Evolutionary conservation across 306 rosid species (phyloP), one percentile per base, ranked within the genome.

Genomic region (Quercus ilex): DNA sequence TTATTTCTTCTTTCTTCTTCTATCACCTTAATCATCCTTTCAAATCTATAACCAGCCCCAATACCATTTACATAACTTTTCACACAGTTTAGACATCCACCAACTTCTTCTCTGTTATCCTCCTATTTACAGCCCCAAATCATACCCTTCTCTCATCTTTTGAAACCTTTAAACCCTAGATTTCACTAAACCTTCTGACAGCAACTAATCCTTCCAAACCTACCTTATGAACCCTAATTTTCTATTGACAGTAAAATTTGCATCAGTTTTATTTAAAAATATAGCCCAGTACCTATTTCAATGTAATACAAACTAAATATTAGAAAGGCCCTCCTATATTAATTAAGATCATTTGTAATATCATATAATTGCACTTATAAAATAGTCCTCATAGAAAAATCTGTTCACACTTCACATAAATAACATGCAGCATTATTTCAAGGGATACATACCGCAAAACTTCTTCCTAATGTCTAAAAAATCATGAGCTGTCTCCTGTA

Each of bases 401-500:
- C 72, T 46, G 35, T 65, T 21, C 4, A 67, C 15, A 67, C 51
- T 67, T 19, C 0, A 49, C 2, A 4, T 15, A 69, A 69, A 71
- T 13, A 67, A 53, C n/a, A 17, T 28, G 28, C 46, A 19, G 17
- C 64, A 75, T 11, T 31, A 23, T 10, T 12, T 49, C 14, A 18
- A 63, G 58, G 33, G 28, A 59, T 63, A 80, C 97, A 85, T 69
- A 93, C 98, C 17, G 87, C 85, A 57, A 80, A 78, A 83, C 96
- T 88, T 84, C 78, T 95, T 57, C 97, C 98, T 1, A 95, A 5
- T 90, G 28, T 87, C 89, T 75, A 91, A 69, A 78, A 93, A 85
- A 21, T 72, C 87, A 81, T 78, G 23, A 92, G 78, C 88, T 93
- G 94, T 82, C 63, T 85, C 88, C 94, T 87, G 90, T 95, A 93